phyloP scores from a whole-genome alignment of 305 asterid species.

The Andrographis paniculata region DNA sequence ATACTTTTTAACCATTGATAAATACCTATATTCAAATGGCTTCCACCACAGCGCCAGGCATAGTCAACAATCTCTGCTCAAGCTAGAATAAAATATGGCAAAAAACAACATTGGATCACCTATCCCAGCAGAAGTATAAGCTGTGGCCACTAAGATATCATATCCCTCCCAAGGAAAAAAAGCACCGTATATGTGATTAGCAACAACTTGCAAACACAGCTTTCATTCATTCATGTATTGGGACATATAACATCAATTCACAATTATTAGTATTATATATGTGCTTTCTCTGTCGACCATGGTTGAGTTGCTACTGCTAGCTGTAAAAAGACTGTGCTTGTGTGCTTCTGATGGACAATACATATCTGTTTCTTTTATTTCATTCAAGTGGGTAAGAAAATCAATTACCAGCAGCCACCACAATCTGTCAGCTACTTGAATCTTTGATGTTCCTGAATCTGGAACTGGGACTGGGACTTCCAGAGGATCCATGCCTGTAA shows the following conservation, averaged over 20 bases:
- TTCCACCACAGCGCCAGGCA: too few species aligned
- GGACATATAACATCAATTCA: constrained; percentile 1
- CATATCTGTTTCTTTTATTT: neutral
- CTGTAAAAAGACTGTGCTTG: neutral
- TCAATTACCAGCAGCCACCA: too few species aligned
- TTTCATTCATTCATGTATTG: neutral
- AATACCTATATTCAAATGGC: too few species aligned
- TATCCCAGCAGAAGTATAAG: neutral
- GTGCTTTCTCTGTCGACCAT: neutral
- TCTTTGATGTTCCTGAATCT: too few species aligned
- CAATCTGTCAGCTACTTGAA: too few species aligned
- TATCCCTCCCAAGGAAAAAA: neutral
- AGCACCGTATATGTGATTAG: neutral
- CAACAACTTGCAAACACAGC: neutral
- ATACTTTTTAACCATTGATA: too few species aligned
- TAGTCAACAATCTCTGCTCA: too few species aligned
- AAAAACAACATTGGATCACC: too few species aligned
- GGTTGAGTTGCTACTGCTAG: neutral
- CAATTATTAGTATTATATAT: neutral
- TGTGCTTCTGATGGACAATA: neutral
- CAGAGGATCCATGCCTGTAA: too few species aligned
- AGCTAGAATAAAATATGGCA: too few species aligned
- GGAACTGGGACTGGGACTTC: too few species aligned
- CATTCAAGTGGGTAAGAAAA: neutral
- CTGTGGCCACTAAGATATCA: too few species aligned